A percentile compares a stretch with the other conserved stretches of the same genome.
phyloP scores from a whole-genome alignment of 2,329 filamentous ascomycete species.

The Pseudonectria foliicola region DNA sequence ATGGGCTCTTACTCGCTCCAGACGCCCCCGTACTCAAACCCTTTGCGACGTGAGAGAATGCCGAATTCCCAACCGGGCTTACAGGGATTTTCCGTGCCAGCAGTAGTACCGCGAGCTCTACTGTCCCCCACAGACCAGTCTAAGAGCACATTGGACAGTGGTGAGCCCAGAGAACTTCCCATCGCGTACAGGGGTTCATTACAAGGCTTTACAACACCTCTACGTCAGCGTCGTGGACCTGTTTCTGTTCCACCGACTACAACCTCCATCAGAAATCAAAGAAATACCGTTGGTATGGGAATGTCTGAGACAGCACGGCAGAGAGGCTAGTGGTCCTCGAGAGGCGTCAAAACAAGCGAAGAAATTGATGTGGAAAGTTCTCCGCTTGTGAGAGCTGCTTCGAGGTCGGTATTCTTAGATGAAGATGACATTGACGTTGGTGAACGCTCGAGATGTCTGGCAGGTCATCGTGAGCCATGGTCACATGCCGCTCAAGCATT shows the following conservation, averaged over 20 bases:
- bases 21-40: slow-evolving; percentile 22
- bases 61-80: background rate
- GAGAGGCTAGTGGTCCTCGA: too few species aligned
- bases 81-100: background rate
- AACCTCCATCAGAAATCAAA: too few species aligned
- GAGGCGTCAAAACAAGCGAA: too few species aligned
- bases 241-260: too few species aligned
- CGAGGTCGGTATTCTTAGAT: background rate
- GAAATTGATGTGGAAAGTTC: too few species aligned
- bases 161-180: too few species aligned
- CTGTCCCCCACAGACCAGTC: slow-evolving; percentile 1
- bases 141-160: slow-evolving; percentile 1
- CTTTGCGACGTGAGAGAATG: slow-evolving; percentile 4
- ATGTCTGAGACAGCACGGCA: too few species aligned
- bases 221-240: too few species aligned
- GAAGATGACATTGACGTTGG: background rate
- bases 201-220: too few species aligned
- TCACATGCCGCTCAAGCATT: slow-evolving; percentile 12
- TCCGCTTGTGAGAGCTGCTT: too few species aligned
- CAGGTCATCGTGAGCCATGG: slow-evolving; percentile 6
- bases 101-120: background rate
- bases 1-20: slow-evolving; percentile 5
- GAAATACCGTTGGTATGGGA: too few species aligned
- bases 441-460: slow-evolving; percentile 1
- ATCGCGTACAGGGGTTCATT: too few species aligned